Conservation (phyloP, 2,329 filamentous ascomycete species). For the Xylariaceae sp. region DNA sequence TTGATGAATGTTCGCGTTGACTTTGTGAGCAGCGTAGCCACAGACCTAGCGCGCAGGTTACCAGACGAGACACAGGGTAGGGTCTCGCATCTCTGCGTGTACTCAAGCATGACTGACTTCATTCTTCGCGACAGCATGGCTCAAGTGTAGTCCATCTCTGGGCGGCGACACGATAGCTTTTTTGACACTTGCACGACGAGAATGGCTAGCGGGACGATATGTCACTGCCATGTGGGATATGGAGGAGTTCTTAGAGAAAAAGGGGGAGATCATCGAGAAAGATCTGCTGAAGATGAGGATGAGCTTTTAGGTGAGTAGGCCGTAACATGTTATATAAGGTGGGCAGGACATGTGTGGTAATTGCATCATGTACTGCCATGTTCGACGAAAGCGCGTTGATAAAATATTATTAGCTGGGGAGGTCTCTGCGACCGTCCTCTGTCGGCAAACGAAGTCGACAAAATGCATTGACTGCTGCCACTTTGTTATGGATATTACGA, state of each 20-base stretch:
- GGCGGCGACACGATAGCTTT: slow-evolving; percentile 39
- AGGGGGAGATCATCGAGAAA: slow-evolving; percentile 36
- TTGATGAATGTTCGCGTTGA: not conserved
- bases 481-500: no score
- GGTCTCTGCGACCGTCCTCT: no score
- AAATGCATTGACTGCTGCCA: no score
- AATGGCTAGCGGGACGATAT: slow-evolving; percentile 43
- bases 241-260: slow-evolving; percentile 35
- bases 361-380: no score
- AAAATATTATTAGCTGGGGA: no score
- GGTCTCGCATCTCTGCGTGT: no score
- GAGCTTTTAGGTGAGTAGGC: no score
- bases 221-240: slow-evolving; percentile 43
- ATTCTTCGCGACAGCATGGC: slow-evolving; percentile 27
- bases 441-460: no score
- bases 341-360: no score
- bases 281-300: slow-evolving; percentile 29
- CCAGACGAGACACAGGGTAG: slow-evolving; percentile 22
- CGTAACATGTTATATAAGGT: no score
- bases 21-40: slow-evolving; percentile 11
- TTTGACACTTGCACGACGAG: slow-evolving; percentile 34
- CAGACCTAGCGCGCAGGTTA: slow-evolving; percentile 25
- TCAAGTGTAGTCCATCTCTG: slow-evolving; percentile 30
- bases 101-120: not conserved
- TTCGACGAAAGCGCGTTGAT: no score